These are phyloP conservation scores for Amphichorda felina DNA, from an alignment of 2,329 filamentous ascomycete genomes.

Conservation along the genomic window DNA sequence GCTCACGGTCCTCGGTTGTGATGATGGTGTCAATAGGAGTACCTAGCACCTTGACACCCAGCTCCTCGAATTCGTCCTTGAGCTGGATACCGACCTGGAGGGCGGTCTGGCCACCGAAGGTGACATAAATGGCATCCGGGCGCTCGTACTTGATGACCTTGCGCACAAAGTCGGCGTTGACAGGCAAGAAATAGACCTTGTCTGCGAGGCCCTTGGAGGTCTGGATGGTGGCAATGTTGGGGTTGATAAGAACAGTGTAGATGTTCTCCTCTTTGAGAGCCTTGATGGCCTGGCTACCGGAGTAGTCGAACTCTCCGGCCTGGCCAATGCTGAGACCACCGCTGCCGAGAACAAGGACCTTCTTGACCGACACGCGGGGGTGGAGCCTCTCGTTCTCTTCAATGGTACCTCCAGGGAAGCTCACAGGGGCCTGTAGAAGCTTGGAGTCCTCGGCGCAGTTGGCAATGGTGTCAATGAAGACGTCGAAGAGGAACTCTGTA, in stretches of 20 bases:
- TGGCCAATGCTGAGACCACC: conserved; percentile 96
- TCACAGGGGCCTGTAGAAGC: conserved; percentile 60
- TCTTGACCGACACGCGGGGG: conserved; percentile 78
- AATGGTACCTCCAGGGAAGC: conserved; percentile 74
- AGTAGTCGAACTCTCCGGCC: conserved; percentile 98
- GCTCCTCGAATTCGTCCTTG: conserved; percentile 87
- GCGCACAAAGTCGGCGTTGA: conserved; percentile 92
- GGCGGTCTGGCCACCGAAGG: conserved; percentile 94
- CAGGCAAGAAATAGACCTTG: conserved; percentile 97
- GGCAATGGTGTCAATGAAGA: conserved; percentile 80
- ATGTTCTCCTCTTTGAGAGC: conserved; percentile 96
- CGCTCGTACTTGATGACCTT: conserved; percentile 94
- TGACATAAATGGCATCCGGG: conserved; percentile 94
- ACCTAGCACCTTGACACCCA: conserved; percentile 89
- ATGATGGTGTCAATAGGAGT: conserved; percentile 98
- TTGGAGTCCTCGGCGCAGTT: conserved; percentile 56
- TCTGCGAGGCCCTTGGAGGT: conserved; percentile 96
- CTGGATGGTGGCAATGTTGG: conserved; percentile 97
- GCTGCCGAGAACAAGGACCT: conserved; percentile 86
- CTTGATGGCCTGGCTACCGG: conserved; percentile 96
- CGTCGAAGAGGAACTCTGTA: conserved; percentile 93
- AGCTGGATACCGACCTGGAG: conserved; percentile 94
- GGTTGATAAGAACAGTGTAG: conserved; percentile 96
- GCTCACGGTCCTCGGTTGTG: conserved; percentile 93
- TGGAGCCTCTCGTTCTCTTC: conserved; percentile 68